phyloP scores from a whole-genome alignment of 2,329 filamentous ascomycete species.

The Aspergillus ochraceus region DNA sequence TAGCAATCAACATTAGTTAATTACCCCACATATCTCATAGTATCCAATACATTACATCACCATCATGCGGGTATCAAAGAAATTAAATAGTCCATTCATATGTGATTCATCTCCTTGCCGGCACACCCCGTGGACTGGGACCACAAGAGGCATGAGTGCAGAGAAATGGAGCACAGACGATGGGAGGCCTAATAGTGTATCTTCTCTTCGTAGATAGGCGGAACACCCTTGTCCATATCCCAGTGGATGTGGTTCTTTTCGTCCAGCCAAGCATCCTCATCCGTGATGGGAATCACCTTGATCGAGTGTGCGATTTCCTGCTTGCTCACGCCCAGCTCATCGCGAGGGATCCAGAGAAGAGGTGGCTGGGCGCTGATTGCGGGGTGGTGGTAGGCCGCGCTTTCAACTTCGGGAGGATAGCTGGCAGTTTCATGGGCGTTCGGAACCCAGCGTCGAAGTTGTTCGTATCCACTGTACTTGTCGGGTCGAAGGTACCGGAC shows the following conservation, averaged over 20 bases:
- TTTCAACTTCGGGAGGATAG: conserved; percentile 63
- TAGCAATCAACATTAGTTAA: not conserved
- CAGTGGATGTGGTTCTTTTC: conserved; percentile 68
- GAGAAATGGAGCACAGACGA: not conserved
- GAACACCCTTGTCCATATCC: conserved; percentile 56
- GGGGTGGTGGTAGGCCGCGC: conserved; percentile 73
- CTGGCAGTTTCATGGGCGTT: conserved; percentile 54
- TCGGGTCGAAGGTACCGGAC: conserved; percentile 72
- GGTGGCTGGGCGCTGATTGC: conserved; percentile 63
- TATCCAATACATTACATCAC: not conserved
- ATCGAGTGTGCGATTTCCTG: conserved; percentile 75
- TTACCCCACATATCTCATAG: not conserved
- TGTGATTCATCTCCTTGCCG: not conserved
- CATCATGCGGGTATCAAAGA: not conserved
- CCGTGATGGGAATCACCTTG: conserved; percentile 74
- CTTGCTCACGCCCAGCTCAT: conserved; percentile 69
- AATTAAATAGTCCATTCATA: not conserved
- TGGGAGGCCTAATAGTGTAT: conserved; percentile 47
- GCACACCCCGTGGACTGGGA: not conserved
- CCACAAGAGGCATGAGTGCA: not conserved
- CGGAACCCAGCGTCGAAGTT: conserved; percentile 69
- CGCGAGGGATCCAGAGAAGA: conserved; percentile 81
- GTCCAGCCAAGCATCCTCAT: conserved; percentile 70
- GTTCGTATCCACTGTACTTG: conserved; percentile 69
- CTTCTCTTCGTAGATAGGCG: conserved; percentile 62